Conservation (phyloP, 345 rosid species). For the Garcia nutans region DNA sequence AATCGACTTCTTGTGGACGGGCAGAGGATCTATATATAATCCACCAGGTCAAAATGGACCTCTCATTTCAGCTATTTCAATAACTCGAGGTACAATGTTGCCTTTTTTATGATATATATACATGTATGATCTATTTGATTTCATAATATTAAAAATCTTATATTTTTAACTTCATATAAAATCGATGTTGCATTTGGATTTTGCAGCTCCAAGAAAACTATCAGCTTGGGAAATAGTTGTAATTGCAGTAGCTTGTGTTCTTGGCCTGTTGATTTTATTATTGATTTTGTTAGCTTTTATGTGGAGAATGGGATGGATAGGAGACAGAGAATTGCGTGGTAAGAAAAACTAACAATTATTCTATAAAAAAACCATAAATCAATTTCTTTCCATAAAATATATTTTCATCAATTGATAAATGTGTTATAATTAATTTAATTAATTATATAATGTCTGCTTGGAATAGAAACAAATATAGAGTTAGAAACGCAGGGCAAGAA, state of each 20-base stretch:
- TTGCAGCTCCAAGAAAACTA: neutral
- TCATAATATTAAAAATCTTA: no score
- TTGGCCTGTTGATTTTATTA: slow-evolving; percentile 8
- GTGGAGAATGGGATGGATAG: slow-evolving; percentile 25
- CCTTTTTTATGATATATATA: no score
- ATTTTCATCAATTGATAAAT: no score
- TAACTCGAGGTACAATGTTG: slow-evolving; percentile 1
- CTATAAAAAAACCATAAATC: no score
- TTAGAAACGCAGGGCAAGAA: neutral
- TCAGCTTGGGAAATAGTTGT: neutral
- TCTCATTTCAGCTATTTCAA: slow-evolving; percentile 25
- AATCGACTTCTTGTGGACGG: slow-evolving; percentile 15
- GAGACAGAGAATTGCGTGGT: slow-evolving; percentile 16
- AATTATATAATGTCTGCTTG: neutral
- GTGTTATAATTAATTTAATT: no score
- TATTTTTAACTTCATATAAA: neutral
- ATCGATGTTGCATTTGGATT: no score
- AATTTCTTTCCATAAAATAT: no score
- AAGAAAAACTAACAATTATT: neutral
- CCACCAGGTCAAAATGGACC: slow-evolving; percentile 17
- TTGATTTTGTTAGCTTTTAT: slow-evolving; percentile 13
- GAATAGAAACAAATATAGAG: slow-evolving; percentile 2
- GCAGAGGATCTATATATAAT: slow-evolving; percentile 11
- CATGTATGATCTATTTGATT: no score
- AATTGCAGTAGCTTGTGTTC: slow-evolving; percentile 2